These are phyloP conservation scores for Angomonas ambiguus DNA, from an alignment of 208 protist species.

Conservation along the genomic window DNA sequence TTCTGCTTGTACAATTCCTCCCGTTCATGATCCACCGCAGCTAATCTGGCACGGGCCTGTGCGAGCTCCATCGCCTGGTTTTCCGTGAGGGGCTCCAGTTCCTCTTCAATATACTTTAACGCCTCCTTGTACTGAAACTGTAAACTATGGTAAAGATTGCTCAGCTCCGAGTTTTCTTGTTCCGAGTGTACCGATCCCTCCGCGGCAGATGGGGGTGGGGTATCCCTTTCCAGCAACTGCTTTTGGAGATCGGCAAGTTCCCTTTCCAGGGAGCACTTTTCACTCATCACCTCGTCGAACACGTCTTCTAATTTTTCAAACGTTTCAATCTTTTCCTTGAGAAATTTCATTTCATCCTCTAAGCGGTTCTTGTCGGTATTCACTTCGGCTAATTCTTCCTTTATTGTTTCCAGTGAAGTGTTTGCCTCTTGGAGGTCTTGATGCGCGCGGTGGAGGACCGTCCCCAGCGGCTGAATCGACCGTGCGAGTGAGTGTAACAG, in stretches of 20 bases:
- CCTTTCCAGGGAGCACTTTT: constrained; percentile 1
- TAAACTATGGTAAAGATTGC: background rate
- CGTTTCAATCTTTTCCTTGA: constrained; percentile 7
- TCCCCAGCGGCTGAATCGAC: background rate
- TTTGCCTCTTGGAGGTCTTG: background rate
- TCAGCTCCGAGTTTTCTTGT: background rate
- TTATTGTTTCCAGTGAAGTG: background rate
- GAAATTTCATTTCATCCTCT: background rate
- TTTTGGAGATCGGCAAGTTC: constrained; percentile 8
- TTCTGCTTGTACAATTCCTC: background rate
- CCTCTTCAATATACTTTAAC: constrained; percentile 26
- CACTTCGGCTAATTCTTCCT: background rate
- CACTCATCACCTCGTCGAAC: constrained; percentile 5
- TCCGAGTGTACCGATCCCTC: background rate
- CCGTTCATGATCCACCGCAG: constrained; percentile 3
- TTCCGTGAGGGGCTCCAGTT: constrained; percentile 29
- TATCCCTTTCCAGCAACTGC: background rate
- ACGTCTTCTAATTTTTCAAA: constrained; percentile 2
- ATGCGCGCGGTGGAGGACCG: background rate
- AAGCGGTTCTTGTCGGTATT: background rate
- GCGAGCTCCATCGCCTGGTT: constrained; percentile 22
- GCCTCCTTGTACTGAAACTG: constrained; percentile 29
- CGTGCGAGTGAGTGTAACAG: constrained; percentile 3
- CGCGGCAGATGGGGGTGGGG: background rate
- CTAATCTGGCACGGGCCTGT: constrained; percentile 8